Conservation (phyloP, 2,329 filamentous ascomycete genomes). For the Cryphonectria parasitica region DNA sequence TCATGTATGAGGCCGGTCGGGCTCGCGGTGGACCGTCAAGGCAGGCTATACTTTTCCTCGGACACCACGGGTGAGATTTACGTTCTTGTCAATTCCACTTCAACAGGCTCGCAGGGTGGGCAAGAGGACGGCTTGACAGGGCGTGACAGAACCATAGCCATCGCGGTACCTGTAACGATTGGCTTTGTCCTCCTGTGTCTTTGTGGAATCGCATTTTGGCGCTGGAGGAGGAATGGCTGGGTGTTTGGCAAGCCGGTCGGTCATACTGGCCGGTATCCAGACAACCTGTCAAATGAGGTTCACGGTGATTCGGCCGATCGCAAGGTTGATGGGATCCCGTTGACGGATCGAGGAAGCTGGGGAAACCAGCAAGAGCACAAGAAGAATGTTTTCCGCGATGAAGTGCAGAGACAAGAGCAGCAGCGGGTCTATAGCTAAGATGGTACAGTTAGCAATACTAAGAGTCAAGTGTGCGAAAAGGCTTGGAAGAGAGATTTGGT, state of each 20-base stretch:
- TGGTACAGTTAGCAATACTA: not conserved
- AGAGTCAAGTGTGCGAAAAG: no score
- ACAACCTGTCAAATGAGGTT: not conserved
- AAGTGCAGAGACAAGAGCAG: not conserved
- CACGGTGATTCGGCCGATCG: not conserved
- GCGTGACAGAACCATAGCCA: not conserved
- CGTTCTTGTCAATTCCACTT: constrained; percentile 44
- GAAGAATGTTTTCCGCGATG: constrained; percentile 9
- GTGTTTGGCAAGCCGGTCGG: not conserved
- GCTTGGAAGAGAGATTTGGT: not conserved
- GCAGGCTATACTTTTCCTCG: constrained; percentile 63
- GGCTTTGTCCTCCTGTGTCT: not conserved
- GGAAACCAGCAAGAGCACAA: not conserved
- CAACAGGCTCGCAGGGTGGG: not conserved
- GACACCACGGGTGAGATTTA: constrained; percentile 69
- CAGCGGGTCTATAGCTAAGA: not conserved
- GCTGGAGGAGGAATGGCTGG: not conserved
- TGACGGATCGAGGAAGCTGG: constrained; percentile 7
- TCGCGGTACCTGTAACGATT: not conserved
- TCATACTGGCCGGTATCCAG: not conserved
- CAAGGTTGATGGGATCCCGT: not conserved
- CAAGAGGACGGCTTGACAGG: not conserved
- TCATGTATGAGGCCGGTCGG: constrained; percentile 66
- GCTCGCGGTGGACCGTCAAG: constrained; percentile 49
- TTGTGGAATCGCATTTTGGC: not conserved